Conservation (phyloP, 2,329 filamentous ascomycete genomes). For the Fonsecaea pedrosoi region DNA sequence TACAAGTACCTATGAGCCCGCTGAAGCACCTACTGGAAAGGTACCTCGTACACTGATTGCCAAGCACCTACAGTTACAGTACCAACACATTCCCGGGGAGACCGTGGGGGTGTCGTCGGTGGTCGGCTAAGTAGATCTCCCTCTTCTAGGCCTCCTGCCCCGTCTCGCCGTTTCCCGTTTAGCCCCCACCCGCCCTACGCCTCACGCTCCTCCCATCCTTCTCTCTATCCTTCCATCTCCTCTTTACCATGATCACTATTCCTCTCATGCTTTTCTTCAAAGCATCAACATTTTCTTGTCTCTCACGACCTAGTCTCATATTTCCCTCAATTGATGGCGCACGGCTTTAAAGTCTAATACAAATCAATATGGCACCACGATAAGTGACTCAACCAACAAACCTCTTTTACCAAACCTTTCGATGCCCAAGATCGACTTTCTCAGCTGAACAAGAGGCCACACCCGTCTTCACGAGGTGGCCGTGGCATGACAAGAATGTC, state of each 20-base stretch:
- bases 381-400: neutral
- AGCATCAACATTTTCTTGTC: neutral
- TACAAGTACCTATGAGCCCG: neutral
- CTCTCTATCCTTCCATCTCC: neutral
- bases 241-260: neutral
- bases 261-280: neutral
- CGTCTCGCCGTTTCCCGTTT: too few relatives aligned
- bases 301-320: neutral
- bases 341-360: too few relatives aligned
- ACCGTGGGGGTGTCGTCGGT: too few relatives aligned
- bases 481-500: neutral
- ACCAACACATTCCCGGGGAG: too few relatives aligned
- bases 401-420: neutral
- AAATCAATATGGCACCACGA: neutral
- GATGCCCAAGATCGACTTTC: constrained; percentile 2
- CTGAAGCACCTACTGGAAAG: neutral
- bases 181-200: too few relatives aligned
- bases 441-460: neutral
- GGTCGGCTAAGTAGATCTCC: too few relatives aligned
- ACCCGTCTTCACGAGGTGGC: neutral
- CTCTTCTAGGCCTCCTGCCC: too few relatives aligned
- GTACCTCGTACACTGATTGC: neutral
- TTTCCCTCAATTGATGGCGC: neutral
- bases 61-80: too few relatives aligned
- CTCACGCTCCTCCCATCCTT: neutral